These are phyloP conservation scores for Corymbia maculata DNA, from an alignment of 345 rosid species.

Conservation along the genomic window DNA sequence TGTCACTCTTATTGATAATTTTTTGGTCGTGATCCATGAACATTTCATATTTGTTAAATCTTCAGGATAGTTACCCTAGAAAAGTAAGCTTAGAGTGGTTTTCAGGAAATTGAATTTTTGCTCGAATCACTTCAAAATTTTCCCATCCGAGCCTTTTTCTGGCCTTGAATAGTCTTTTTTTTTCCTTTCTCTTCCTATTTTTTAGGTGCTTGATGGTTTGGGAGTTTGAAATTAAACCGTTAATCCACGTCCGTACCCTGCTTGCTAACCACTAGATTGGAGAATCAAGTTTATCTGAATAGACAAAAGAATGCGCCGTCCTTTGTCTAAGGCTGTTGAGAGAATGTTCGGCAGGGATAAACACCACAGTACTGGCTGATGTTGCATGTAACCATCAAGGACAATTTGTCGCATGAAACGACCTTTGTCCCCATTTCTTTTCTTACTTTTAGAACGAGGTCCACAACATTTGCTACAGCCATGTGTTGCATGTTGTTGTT, in stretches of 20 bases:
- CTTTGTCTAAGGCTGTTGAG: not conserved
- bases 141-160: not conserved
- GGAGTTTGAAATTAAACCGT: not conserved
- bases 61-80: not conserved
- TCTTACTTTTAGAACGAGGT: not conserved
- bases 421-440: not conserved
- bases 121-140: not conserved
- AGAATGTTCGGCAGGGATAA: not conserved
- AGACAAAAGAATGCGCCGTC: not conserved
- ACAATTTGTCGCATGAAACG: not conserved
- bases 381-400: not conserved
- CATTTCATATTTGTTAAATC: not conserved
- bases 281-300: not conserved
- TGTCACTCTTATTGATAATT: not conserved
- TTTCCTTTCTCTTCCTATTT: accelerated
- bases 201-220: not conserved
- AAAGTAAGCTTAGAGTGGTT: not conserved
- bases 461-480: not conserved
- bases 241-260: not conserved
- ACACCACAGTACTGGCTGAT: not conserved
- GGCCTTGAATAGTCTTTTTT: not conserved
- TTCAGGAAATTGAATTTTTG: not conserved
- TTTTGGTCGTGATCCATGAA: not conserved
- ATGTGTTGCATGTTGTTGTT: not conserved
- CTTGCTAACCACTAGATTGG: not conserved